Conservation (phyloP, 768 basidiomycete species). For the Boletus huronensis region DNA sequence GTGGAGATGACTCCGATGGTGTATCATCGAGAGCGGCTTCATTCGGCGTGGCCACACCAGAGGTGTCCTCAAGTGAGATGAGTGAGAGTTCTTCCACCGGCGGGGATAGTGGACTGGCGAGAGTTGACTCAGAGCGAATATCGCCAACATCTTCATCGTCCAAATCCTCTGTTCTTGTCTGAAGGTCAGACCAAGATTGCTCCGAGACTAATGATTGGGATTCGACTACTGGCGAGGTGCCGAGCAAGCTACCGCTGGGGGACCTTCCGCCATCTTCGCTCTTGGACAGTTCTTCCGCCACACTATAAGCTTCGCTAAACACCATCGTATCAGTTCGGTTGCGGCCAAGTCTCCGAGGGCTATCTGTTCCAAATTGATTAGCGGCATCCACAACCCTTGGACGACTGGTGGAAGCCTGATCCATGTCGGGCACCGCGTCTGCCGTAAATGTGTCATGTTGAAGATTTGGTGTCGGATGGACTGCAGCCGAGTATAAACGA, state of each 20-base stretch:
- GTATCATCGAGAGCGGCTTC: background rate
- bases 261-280: slow-evolving; percentile 6
- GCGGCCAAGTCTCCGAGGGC: slow-evolving; percentile 48
- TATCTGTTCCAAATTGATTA: slow-evolving; percentile 28
- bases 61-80: slow-evolving; percentile 23
- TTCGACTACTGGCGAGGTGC: slow-evolving; percentile 11
- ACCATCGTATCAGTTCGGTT: slow-evolving; percentile 76
- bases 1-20: background rate
- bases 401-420: slow-evolving; percentile 7
- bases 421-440: slow-evolving; percentile 5
- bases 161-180: slow-evolving; percentile 15
- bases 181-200: slow-evolving; percentile 12
- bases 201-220: slow-evolving; percentile 2
- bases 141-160: slow-evolving; percentile 26
- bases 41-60: background rate
- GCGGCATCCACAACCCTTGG: slow-evolving; percentile 21
- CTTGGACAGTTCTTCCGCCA: slow-evolving; percentile 39
- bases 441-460: slow-evolving; percentile 11
- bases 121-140: slow-evolving; percentile 17
- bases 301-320: slow-evolving; percentile 43
- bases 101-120: slow-evolving; percentile 23
- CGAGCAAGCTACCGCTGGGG: slow-evolving; percentile 5
- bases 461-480: slow-evolving; percentile 29
- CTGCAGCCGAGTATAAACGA: slow-evolving; percentile 38
- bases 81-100: slow-evolving; percentile 27